Evolutionary conservation across 108 stramenopile species (phyloP).

Genomic region (Cylindrotheca fusiformis): DNA sequence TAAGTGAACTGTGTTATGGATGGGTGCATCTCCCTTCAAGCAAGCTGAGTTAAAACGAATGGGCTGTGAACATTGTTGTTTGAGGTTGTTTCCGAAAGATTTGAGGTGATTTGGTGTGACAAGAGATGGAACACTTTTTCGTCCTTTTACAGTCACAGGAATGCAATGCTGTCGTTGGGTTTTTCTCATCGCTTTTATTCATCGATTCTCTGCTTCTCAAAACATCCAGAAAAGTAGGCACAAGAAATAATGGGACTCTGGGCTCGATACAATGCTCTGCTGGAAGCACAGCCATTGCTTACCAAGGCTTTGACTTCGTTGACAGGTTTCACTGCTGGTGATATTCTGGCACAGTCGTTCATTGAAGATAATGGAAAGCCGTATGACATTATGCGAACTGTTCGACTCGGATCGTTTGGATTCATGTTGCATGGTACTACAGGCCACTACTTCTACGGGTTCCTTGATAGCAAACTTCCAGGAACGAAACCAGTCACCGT

Average conservation of each 20-base stretch:
- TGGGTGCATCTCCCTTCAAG: too few species aligned
- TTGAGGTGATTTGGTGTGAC: too few species aligned
- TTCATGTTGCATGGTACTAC: conserved; percentile 93
- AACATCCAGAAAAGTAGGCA: too few species aligned
- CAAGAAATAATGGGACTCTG: conserved; percentile 50
- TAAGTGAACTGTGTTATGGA: too few species aligned
- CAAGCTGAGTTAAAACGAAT: too few species aligned
- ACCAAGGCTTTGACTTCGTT: conserved; percentile 85
- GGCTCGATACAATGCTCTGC: conserved; percentile 86
- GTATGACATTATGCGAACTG: conserved; percentile 86
- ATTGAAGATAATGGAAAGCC: conserved; percentile 82
- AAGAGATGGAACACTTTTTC: too few species aligned
- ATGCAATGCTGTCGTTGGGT: too few species aligned
- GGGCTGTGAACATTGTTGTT: too few species aligned
- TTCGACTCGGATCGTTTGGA: conserved; percentile 91
- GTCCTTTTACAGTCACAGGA: too few species aligned
- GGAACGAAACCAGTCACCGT: conserved; percentile 89
- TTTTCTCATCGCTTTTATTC: too few species aligned
- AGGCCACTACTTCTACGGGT: conserved; percentile 95
- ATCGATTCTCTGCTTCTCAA: too few species aligned
- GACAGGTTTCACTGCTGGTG: conserved; percentile 88
- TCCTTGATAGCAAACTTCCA: conserved; percentile 89
- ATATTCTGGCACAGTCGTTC: conserved; percentile 91
- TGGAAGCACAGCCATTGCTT: conserved; percentile 83
- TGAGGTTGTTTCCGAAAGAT: too few species aligned